These are phyloP conservation scores for Starmerella kuoi DNA, from an alignment of 805 yeast genomes.

Conservation along the genomic window DNA sequence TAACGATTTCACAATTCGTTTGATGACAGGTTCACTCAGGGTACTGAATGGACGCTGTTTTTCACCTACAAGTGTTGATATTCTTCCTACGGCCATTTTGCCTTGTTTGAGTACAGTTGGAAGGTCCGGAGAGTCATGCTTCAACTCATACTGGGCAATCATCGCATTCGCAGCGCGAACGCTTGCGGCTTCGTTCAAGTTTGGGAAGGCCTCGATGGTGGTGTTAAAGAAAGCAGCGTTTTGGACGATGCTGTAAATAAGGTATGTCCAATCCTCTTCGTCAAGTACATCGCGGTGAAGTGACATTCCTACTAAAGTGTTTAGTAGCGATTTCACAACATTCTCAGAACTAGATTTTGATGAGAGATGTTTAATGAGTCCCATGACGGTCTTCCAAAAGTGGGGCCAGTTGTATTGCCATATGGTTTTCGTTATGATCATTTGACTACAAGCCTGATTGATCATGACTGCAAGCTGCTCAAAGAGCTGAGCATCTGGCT, in stretches of 20 bases:
- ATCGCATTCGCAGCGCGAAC: constrained; percentile 22
- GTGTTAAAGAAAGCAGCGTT: constrained; percentile 22
- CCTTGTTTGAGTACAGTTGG: constrained; percentile 19
- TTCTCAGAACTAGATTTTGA: constrained; percentile 4
- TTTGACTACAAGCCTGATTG: constrained; percentile 21
- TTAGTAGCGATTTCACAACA: constrained; percentile 14
- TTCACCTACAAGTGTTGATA: no score
- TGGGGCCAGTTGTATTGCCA: constrained; percentile 31
- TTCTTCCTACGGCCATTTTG: constrained; percentile 13
- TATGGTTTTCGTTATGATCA: constrained; percentile 13
- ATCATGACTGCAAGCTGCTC: constrained; percentile 20
- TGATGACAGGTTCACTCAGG: background rate
- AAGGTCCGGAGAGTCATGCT: constrained; percentile 12
- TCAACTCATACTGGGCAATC: constrained; percentile 21
- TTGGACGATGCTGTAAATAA: constrained; percentile 27
- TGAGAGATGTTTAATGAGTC: constrained; percentile 24
- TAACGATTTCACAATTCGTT: background rate
- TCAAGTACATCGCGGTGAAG: constrained; percentile 27
- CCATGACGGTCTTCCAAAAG: constrained; percentile 29
- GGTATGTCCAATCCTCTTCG: constrained; percentile 26
- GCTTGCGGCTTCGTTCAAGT: constrained; percentile 16
- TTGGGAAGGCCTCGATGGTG: constrained; percentile 17
- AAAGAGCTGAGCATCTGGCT: constrained; percentile 25
- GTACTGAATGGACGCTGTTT: no score
- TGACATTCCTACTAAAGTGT: constrained; percentile 25